These are phyloP conservation scores for Phyllosticta citribraziliensis DNA, from an alignment of 2,329 filamentous ascomycete genomes.

Conservation along the genomic window DNA sequence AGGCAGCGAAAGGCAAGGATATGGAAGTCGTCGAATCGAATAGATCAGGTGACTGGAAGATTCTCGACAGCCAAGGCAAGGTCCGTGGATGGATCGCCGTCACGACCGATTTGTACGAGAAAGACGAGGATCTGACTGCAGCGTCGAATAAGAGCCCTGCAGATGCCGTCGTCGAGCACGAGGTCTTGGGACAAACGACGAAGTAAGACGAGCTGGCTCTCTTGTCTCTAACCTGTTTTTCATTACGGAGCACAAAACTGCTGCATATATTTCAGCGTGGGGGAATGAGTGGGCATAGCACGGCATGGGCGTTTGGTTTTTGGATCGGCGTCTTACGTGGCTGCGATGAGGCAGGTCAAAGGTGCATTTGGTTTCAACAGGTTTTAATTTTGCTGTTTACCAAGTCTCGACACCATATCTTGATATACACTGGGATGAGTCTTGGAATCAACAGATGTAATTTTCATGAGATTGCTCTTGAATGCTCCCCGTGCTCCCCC, in stretches of 20 bases:
- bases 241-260: background rate
- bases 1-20: constrained; percentile 12
- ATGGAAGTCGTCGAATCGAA: constrained; percentile 8
- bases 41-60: constrained; percentile 21
- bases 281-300: background rate
- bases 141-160: constrained; percentile 11
- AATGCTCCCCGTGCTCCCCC: too few species aligned
- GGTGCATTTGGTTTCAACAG: background rate
- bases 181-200: constrained; percentile 24
- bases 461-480: background rate
- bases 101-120: constrained; percentile 11
- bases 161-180: constrained; percentile 25
- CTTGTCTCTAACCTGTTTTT: background rate
- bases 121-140: background rate
- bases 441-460: too few species aligned
- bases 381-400: background rate
- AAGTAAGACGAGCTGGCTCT: constrained; percentile 4
- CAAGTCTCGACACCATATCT: too few species aligned
- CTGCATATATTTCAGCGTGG: background rate
- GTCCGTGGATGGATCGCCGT: constrained; percentile 29
- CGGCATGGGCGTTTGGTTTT: background rate
- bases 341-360: background rate
- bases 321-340: background rate
- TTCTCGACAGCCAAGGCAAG: constrained; percentile 20
- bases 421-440: too few species aligned